Evolutionary conservation across 75 land plant species (phyloP).

Genomic region (Pinus albicaulis): DNA sequence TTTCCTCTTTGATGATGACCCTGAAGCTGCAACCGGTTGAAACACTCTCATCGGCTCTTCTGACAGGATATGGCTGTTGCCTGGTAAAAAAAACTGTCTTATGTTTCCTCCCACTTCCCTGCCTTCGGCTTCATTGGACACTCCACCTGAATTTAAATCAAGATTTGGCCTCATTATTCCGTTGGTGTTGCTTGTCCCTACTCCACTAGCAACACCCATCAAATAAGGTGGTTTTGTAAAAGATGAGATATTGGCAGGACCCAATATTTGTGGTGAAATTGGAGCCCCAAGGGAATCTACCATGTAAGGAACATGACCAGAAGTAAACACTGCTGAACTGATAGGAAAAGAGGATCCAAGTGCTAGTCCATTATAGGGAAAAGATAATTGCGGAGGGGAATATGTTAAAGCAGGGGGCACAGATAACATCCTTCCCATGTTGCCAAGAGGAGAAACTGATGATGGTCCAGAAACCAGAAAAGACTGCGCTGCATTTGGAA

Average conservation of each 20-base stretch:
- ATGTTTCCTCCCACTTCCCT: conserved; percentile 22
- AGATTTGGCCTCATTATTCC: conserved; percentile 45
- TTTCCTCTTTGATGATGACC: conserved; percentile 55
- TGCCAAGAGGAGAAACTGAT: conserved; percentile 3
- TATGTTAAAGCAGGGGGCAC: conserved; percentile 10
- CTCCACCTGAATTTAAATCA: conserved; percentile 74
- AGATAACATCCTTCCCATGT: conserved; percentile 16
- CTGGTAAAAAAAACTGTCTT: conserved; percentile 27
- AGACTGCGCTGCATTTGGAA: conserved; percentile 9
- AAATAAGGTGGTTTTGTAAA: conserved; percentile 39
- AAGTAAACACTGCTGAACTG: conserved; percentile 12
- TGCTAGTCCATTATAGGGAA: conserved; percentile 20
- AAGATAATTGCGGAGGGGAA: conserved; percentile 13
- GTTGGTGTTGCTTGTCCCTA: conserved; percentile 13
- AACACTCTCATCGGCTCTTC: conserved; percentile 27
- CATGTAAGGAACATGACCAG: conserved; percentile 19
- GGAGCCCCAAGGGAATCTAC: conserved; percentile 26
- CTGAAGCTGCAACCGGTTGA: conserved; percentile 25
- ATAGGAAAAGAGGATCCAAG: conserved; percentile 13
- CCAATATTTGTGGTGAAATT: conserved; percentile 42
- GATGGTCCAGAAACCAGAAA: conserved; percentile 10
- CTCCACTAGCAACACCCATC: conserved; percentile 31
- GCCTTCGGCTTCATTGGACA: conserved; percentile 17
- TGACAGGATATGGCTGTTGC: conserved; percentile 17
- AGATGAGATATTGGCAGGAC: conserved; percentile 20